phyloP scores from a whole-genome alignment of 2,329 filamentous ascomycete genomes.

The Cordyceps militaris region DNA sequence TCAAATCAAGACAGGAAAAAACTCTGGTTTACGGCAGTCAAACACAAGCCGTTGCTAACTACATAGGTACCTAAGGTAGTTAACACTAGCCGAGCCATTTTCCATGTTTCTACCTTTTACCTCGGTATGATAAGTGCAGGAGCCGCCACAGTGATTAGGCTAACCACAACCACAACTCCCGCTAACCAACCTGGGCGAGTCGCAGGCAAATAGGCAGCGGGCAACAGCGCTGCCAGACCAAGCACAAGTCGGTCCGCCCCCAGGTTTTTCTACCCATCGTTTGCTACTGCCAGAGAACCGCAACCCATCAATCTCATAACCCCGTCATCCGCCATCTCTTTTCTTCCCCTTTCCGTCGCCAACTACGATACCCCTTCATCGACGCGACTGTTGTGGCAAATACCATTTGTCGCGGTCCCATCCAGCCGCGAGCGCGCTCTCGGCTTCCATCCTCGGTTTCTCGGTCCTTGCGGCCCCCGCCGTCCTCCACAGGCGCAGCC shows the following conservation, averaged over 20 bases:
- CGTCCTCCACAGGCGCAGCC: slow-evolving; percentile 4
- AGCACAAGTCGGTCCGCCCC: background rate
- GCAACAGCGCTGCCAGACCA: background rate
- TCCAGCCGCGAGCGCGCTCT: background rate
- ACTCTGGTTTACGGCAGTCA: no score
- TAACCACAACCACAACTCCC: background rate
- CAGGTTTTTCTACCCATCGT: background rate
- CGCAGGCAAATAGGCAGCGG: background rate
- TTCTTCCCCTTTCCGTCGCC: background rate
- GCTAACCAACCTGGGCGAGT: background rate
- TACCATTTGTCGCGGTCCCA: background rate
- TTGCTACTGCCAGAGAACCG: background rate
- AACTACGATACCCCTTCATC: background rate
- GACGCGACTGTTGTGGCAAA: no score
- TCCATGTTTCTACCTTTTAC: no score
- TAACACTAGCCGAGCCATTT: no score
- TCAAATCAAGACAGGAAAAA: no score
- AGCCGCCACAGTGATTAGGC: background rate
- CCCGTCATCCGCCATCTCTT: background rate
- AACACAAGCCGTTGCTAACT: no score
- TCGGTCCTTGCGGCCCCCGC: slow-evolving; percentile 7
- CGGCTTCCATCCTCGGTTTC: slow-evolving; percentile 3
- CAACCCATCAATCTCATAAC: background rate
- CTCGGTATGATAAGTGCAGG: no score
- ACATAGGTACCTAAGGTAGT: no score